These are phyloP conservation scores for Gossypium gossypioides DNA, from an alignment of 441 rosid genomes.

Conservation along the genomic window DNA sequence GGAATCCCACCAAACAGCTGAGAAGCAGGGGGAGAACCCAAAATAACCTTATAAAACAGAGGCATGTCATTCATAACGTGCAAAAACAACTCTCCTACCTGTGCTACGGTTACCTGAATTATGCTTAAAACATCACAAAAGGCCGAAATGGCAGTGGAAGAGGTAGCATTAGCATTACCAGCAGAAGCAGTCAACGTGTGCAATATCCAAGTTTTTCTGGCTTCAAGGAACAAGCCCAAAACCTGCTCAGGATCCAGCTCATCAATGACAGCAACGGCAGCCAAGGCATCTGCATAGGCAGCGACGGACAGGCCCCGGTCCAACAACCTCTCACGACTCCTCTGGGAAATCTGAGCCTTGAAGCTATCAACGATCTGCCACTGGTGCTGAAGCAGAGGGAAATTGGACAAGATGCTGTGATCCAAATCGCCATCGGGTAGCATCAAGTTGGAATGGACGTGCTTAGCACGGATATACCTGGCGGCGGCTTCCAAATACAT, in stretches of 20 bases:
- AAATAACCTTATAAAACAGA: conserved; percentile 64
- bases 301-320: conserved; percentile 54
- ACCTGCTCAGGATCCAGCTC: conserved; percentile 67
- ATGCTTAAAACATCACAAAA: conserved; percentile 65
- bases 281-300: conserved; percentile 74
- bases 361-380: conserved; percentile 98
- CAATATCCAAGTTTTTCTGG: conserved; percentile 64
- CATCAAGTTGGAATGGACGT: conserved; percentile 51
- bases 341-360: conserved; percentile 86
- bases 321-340: conserved; percentile 71
- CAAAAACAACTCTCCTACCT: conserved; percentile 82
- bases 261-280: conserved; percentile 78
- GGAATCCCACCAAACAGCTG: conserved; percentile 94
- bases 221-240: conserved; percentile 59
- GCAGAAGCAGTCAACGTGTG: conserved; percentile 45
- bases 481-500: conserved; percentile 89
- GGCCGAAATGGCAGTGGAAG: conserved; percentile 37
- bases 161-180: conserved; percentile 25
- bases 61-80: conserved; percentile 88
- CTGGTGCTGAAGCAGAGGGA: conserved; percentile 84
- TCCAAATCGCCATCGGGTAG: conserved; percentile 30
- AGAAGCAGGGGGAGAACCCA: conserved; percentile 84
- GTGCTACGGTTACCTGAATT: conserved; percentile 72
- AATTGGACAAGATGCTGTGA: conserved; percentile 52
- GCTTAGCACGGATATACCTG: conserved; percentile 79